Conservation (phyloP, 2,329 filamentous ascomycete genomes). For the Sporothrix globosa region DNA sequence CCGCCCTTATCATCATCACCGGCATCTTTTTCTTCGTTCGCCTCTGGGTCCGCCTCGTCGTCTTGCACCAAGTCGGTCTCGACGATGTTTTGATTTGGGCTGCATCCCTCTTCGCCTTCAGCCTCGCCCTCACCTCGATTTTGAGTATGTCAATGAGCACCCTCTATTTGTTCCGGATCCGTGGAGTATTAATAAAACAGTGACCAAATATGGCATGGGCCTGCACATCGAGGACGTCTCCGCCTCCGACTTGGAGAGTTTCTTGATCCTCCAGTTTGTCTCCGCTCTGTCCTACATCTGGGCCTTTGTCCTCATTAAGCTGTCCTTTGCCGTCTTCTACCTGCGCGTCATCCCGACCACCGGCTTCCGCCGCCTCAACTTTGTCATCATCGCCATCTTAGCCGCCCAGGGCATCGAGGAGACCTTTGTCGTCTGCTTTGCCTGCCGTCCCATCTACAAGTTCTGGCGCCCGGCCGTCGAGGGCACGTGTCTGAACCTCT, state of each 20-base stretch:
- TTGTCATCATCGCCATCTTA: conserved; percentile 21
- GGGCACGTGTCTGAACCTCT: conserved; percentile 22
- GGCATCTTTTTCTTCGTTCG: conserved; percentile 8
- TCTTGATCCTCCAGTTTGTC: conserved; percentile 22
- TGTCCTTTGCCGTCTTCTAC: conserved; percentile 29
- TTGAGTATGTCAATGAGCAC: conserved; percentile 5
- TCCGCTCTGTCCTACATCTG: conserved; percentile 25
- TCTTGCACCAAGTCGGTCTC: conserved; percentile 15
- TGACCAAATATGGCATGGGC: conserved; percentile 26
- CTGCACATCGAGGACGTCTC: conserved; percentile 21
- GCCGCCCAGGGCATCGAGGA: conserved; percentile 29
- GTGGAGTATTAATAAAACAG: neutral
- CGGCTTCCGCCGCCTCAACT: conserved; percentile 28
- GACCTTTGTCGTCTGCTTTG: conserved; percentile 30
- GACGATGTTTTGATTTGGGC: conserved; percentile 26
- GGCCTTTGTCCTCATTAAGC: conserved; percentile 28
- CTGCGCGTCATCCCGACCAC: conserved; percentile 24
- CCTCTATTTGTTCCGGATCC: neutral
- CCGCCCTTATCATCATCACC: conserved; percentile 6
- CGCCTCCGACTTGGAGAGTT: neutral
- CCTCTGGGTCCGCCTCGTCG: conserved; percentile 4
- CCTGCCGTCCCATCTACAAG: conserved; percentile 28
- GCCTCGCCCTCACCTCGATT: conserved; percentile 1
- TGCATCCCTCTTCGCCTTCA: neutral
- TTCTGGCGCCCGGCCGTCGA: conserved; percentile 22